These are phyloP conservation scores for Mortierella sp. DNA, from an alignment of 371 early-diverging fungal genomes.

Conservation along the genomic window DNA sequence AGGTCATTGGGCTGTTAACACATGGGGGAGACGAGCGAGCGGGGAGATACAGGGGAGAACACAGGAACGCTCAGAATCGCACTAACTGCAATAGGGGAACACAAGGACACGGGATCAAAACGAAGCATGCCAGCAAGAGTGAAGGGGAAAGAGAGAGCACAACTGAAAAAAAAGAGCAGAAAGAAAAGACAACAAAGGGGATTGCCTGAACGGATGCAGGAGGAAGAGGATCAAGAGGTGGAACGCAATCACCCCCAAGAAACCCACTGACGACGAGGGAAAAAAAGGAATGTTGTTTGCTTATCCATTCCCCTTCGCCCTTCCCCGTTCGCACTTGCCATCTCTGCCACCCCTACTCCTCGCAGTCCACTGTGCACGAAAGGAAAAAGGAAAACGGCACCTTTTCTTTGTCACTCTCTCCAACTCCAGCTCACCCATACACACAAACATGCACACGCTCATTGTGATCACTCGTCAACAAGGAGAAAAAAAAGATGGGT, in stretches of 20 bases:
- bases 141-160: background rate
- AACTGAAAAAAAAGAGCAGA: background rate
- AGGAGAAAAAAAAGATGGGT: background rate
- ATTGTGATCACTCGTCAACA: background rate
- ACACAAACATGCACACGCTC: background rate
- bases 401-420: background rate
- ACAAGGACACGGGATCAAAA: slow-evolving; percentile 6
- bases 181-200: background rate
- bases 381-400: background rate
- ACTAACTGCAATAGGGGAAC: background rate
- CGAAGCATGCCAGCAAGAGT: background rate
- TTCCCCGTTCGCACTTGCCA: background rate
- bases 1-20: slow-evolving; percentile 9
- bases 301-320: background rate
- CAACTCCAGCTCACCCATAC: too few species aligned
- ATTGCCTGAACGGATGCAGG: background rate
- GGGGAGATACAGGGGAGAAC: background rate
- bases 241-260: background rate
- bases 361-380: background rate
- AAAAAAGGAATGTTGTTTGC: background rate
- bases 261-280: background rate
- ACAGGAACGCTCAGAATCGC: background rate
- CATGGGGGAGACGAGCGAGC: background rate
- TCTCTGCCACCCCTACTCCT: background rate
- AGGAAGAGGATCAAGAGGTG: background rate